Evolutionary conservation across 2,329 filamentous ascomycete species (phyloP).

Genomic region (Aschersonia sp.): DNA sequence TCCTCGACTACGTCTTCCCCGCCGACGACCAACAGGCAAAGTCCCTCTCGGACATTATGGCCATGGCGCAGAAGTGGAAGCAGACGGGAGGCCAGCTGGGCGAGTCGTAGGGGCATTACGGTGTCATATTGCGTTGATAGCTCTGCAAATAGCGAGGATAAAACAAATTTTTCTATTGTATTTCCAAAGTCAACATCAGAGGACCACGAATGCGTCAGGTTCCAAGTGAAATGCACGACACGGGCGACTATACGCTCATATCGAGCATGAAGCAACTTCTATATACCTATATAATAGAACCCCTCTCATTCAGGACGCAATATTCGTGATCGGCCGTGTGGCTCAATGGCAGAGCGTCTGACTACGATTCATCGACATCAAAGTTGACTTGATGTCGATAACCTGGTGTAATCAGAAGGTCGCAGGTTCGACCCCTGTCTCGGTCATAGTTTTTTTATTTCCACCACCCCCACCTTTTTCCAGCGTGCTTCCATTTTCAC

Average conservation of each 20-base stretch:
- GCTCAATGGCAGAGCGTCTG: slow-evolving; percentile 28
- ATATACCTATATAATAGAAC: no score
- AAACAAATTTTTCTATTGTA: no score
- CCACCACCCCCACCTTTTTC: no score
- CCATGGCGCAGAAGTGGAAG: slow-evolving; percentile 84
- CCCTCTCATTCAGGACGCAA: not conserved
- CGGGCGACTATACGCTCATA: no score
- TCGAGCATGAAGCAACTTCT: no score
- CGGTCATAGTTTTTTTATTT: slow-evolving; percentile 4
- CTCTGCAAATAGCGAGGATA: no score
- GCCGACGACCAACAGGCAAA: slow-evolving; percentile 80
- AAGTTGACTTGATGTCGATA: not conserved
- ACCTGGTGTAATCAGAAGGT: slow-evolving; percentile 8
- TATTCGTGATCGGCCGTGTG: slow-evolving; percentile 9
- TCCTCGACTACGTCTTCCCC: slow-evolving; percentile 93
- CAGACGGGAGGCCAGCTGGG: slow-evolving; percentile 26
- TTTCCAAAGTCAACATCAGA: no score
- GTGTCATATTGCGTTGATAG: no score
- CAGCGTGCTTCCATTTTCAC: no score
- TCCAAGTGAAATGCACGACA: no score
- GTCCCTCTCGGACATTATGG: slow-evolving; percentile 70
- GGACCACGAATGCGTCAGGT: no score
- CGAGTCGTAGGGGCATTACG: slow-evolving; percentile 8
- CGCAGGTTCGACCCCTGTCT: slow-evolving; percentile 12
- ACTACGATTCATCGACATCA: slow-evolving; percentile 17